Evolutionary conservation across 768 basidiomycete genomes (phyloP), one percentile per base, ranked within the genome.

Genomic region (Chalciporus sphaerocephalus): DNA sequence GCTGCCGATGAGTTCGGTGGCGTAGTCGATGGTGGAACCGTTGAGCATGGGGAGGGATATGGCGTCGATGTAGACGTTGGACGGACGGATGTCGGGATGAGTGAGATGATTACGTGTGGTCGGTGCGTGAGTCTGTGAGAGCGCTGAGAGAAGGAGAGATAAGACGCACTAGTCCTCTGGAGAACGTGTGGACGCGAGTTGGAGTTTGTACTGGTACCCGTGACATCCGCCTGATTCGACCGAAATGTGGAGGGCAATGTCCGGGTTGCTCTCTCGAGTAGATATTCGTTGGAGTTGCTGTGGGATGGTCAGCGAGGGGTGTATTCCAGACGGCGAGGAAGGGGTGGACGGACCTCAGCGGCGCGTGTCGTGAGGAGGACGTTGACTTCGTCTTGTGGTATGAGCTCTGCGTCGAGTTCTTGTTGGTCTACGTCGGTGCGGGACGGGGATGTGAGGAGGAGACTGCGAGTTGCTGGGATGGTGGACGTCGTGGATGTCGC

Each of bases 181-280:
- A 22, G 74, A 70, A 13, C 74, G 72, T 35, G 69, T 66, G 28
- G 73, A 74, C 2, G 87, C 85, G 4, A 97, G 75, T 44, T 86
- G 82, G 77, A 98, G 80, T 55, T 89, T 94, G 66, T 97, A 96
- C 58, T 96, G 92, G 65, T 97, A 97, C 28, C 95, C 95, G 62
- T 98, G 94, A 59, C 95, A 98, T 16, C 95, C 95, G 10, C 95
- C 95, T 10, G 87, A 90, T 57, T 96, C 92, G 20, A 97, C 92
- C 1, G 82, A 73, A 52, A 98, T 76, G 52, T 93, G 74, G 18
- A 97, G 71, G 4, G 85, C 89, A 17, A 88, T 74, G 39, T 78
- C 58, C 0, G 80, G 65, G 52, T 86, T 75, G 9, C 79, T 70
- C 58, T 87, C 78, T 30, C 80, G 72, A n/a, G 72, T 57, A 9